phyloP scores from a whole-genome alignment of 2,329 filamentous ascomycete genomes.

The Teratosphaeria viscida region DNA sequence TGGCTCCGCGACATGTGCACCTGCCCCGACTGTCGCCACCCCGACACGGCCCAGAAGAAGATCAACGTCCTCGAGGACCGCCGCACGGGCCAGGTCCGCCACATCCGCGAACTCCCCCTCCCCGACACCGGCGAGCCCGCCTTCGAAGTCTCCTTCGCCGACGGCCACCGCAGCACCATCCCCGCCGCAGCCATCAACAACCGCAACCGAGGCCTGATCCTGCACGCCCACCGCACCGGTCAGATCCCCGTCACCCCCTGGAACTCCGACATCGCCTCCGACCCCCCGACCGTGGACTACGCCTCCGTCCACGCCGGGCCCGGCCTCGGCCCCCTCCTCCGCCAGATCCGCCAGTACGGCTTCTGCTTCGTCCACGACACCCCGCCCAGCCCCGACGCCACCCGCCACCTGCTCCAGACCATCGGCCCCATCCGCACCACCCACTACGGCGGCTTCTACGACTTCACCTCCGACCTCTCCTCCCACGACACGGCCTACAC shows the following conservation, averaged over 20 bases:
- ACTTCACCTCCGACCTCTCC: conserved; percentile 81
- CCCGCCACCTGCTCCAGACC: conserved; percentile 61
- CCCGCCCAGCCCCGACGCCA: conserved; percentile 59
- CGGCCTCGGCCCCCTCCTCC: conserved; percentile 18
- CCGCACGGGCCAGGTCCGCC: neutral
- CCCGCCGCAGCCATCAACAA: conserved; percentile 4
- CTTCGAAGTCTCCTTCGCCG: conserved; percentile 15
- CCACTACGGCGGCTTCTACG: conserved; percentile 78
- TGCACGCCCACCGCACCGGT: conserved; percentile 10
- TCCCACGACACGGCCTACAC: conserved; percentile 65
- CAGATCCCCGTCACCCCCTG: conserved; percentile 11
- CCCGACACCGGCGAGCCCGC: neutral
- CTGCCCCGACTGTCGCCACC: conserved; percentile 15
- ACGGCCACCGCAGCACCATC: conserved; percentile 8
- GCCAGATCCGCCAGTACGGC: conserved; percentile 45
- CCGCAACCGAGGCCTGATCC: conserved; percentile 5
- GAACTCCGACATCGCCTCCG: conserved; percentile 13
- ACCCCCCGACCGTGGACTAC: conserved; percentile 20
- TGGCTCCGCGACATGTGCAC: conserved; percentile 9
- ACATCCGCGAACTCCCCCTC: neutral
- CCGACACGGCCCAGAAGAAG: conserved; percentile 21
- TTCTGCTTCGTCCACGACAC: conserved; percentile 68
- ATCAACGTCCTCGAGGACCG: conserved; percentile 22
- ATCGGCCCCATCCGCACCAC: conserved; percentile 84
- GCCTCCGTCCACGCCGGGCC: conserved; percentile 4